A percentile compares a stretch with the other conserved stretches of the same genome.
These are phyloP conservation scores for Litchi chinensis DNA, from an alignment of 345 rosid genomes.

Conservation along the genomic window DNA sequence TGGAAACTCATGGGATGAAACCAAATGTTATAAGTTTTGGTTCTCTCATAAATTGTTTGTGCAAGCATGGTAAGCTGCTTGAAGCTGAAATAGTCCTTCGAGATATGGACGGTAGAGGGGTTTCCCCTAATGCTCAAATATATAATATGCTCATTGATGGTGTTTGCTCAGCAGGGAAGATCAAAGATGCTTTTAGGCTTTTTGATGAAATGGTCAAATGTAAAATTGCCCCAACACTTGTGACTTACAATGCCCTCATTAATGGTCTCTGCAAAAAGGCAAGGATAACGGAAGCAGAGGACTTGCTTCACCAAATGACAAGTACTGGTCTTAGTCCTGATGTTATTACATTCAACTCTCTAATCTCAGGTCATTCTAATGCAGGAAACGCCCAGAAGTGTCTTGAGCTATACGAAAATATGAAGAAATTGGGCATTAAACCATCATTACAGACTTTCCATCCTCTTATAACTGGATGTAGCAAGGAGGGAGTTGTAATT, in stretches of 20 bases:
- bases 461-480: slow-evolving; percentile 54
- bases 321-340: slow-evolving; percentile 61
- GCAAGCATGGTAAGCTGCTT: slow-evolving; percentile 68
- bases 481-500: slow-evolving; percentile 46
- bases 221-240: slow-evolving; percentile 53
- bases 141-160: slow-evolving; percentile 79
- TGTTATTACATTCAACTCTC: slow-evolving; percentile 67
- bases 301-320: slow-evolving; percentile 49
- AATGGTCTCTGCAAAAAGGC: slow-evolving; percentile 65
- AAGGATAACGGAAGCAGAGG: slow-evolving; percentile 65
- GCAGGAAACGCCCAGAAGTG: slow-evolving; percentile 55
- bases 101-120: slow-evolving; percentile 65
- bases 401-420: slow-evolving; percentile 58
- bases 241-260: slow-evolving; percentile 76
- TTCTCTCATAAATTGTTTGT: slow-evolving; percentile 66
- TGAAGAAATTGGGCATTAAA: slow-evolving; percentile 61
- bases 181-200: slow-evolving; percentile 58
- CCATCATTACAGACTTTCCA: slow-evolving; percentile 62
- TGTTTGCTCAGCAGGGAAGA: slow-evolving; percentile 51
- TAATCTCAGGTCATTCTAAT: slow-evolving; percentile 64
- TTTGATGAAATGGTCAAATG: slow-evolving; percentile 63
- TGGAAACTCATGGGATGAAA: slow-evolving; percentile 59
- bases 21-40: slow-evolving; percentile 79
- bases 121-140: slow-evolving; percentile 58
- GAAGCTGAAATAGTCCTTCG: slow-evolving; percentile 72